A percentile compares a stretch with the other conserved stretches of the same genome.
Evolutionary conservation across 768 basidiomycete genomes (phyloP).

Genomic region (Leccinum boreale): DNA sequence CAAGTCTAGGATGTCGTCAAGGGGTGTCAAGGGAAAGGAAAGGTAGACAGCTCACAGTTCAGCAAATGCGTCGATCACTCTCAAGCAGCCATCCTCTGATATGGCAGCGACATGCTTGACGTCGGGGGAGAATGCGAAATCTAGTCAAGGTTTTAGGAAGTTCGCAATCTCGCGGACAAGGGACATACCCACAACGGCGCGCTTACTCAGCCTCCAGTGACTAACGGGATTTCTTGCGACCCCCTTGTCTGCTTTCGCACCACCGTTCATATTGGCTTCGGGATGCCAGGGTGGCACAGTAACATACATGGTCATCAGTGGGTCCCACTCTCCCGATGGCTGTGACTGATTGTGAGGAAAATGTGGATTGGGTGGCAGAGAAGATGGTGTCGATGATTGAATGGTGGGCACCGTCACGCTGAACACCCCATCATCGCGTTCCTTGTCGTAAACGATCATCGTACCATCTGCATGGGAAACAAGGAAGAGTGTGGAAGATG

Average conservation of each 20-base stretch:
- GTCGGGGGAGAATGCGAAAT: conserved; percentile 92
- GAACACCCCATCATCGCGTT: conserved; percentile 83
- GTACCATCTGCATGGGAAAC: conserved; percentile 89
- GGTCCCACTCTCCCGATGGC: conserved; percentile 63
- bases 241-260: conserved; percentile 56
- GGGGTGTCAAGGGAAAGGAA: conserved; percentile 1
- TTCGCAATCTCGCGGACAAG: not conserved
- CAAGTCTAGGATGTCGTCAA: conserved; percentile 50
- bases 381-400: conserved; percentile 26
- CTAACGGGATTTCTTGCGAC: conserved; percentile 83
- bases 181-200: conserved; percentile 65
- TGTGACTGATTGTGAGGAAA: conserved; percentile 23
- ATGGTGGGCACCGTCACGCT: conserved; percentile 52
- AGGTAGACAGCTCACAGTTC: conserved; percentile 60
- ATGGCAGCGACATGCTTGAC: conserved; percentile 87
- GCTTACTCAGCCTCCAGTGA: conserved; percentile 79
- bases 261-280: conserved; percentile 34
- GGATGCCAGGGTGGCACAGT: conserved; percentile 89
- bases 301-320: conserved; percentile 69
- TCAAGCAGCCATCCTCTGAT: conserved; percentile 87
- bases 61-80: conserved; percentile 84
- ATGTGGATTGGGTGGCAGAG: conserved; percentile 25
- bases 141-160: conserved; percentile 36
- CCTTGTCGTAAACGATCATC: conserved; percentile 86
- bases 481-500: conserved; percentile 75